Base-by-base conservation (phyloP, 202 grass and related monocot genomes). In the Carex arenaria region DNA sequence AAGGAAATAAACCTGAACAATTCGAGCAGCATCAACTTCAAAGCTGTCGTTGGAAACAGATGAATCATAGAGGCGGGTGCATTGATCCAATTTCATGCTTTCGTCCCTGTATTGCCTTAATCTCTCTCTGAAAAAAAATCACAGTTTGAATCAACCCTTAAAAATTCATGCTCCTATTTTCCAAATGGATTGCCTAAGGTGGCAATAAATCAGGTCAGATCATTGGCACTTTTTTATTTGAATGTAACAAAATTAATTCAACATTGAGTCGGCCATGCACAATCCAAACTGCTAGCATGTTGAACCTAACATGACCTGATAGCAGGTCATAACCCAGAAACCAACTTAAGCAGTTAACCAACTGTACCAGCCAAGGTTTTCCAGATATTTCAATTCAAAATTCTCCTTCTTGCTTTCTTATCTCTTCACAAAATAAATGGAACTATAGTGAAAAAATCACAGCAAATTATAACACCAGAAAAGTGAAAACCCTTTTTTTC, bases 71-170 rank as follows among this genome's bases (percentile, higher is more conserved):
- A 98, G 93, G 7, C 95, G 91, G 72, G 75, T 84, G 72, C 93
- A 98, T 40, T 92, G 93, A 83, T 98, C 95, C 80, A 98, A 85
- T 84, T 90, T 92, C 88, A 93, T 87, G 10, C 95, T 95, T 85
- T 98, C 95, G 23, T 95, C 89, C 87, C 84, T 95, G 81, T 92
- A 95, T 51, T 90, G 91, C 19, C 88, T 85, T 79, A 98, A 87
- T 54, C 90, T 89, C 82, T 88, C 88, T 83, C 95, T 98, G 75
- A 72, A 97, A 83, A 85, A 87, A 18, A 18, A 64, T 6, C 52
- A 17, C 3, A 36, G 38, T 84, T 88, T 49, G 26, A 59, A 53
- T 74, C 10, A 57, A 36, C 6, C 5, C 18, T 75, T 75, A 51
- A 75, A 55, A 75, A 31, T 18, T 75, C 47, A 54, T 53, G 12